Conservation (phyloP, 768 basidiomycete species). For the Boletus subcaerulescens region DNA sequence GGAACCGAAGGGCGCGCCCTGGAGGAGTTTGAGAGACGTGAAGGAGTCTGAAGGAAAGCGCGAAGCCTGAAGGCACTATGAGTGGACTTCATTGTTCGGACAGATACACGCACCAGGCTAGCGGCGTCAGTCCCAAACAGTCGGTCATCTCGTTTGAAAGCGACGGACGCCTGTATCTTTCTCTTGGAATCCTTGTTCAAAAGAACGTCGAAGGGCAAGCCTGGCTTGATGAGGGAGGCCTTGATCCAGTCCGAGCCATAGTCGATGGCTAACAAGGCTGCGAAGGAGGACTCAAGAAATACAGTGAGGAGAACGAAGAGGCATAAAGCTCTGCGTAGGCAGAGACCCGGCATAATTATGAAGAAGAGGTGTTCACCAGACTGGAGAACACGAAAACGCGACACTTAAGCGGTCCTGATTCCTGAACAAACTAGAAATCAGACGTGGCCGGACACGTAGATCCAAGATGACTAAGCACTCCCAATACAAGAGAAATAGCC, state of each 20-base stretch:
- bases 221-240: slow-evolving; percentile 92
- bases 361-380: slow-evolving; percentile 15
- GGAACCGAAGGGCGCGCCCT: slow-evolving; percentile 65
- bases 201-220: slow-evolving; percentile 91
- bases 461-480: slow-evolving; percentile 14
- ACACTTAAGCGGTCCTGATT: too few species aligned
- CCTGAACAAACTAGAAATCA: not conserved
- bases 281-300: slow-evolving; percentile 41
- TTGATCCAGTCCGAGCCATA: slow-evolving; percentile 99
- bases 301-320: slow-evolving; percentile 23
- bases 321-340: slow-evolving; percentile 26
- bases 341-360: slow-evolving; percentile 21
- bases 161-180: slow-evolving; percentile 87
- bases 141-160: slow-evolving; percentile 89
- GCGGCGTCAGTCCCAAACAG: slow-evolving; percentile 88
- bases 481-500: not conserved
- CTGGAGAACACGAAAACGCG: slow-evolving; percentile 8
- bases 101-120: slow-evolving; percentile 63
- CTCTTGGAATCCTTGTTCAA: slow-evolving; percentile 97
- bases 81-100: not conserved
- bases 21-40: slow-evolving; percentile 78
- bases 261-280: slow-evolving; percentile 91
- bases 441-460: slow-evolving; percentile 26
- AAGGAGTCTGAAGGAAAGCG: slow-evolving; percentile 90
- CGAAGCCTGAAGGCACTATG: slow-evolving; percentile 59